A percentile compares a stretch with the other conserved stretches of the same genome.
Evolutionary conservation across 2,329 filamentous ascomycete genomes (phyloP).

Genomic region (Hypoxylon sp.): DNA sequence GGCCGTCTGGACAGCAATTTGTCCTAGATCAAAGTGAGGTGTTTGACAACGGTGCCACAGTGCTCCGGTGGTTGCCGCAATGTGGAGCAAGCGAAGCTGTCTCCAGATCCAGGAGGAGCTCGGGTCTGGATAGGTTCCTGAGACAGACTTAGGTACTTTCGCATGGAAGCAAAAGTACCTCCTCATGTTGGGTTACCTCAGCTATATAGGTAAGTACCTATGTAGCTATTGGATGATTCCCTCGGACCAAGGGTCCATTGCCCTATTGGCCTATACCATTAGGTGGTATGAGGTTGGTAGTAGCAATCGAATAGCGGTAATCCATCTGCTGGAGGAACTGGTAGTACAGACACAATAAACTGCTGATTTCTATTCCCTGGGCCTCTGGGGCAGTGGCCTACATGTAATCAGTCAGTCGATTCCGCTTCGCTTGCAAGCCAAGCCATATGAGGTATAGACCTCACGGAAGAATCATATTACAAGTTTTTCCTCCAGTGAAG

Average conservation of each 20-base stretch:
- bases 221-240: background rate
- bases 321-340: constrained; percentile 22
- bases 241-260: constrained; percentile 30
- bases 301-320: constrained; percentile 17
- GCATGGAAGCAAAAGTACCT: constrained; percentile 5
- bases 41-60: constrained; percentile 20
- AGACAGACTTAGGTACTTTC: constrained; percentile 29
- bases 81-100: constrained; percentile 30
- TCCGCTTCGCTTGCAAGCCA: constrained; percentile 37
- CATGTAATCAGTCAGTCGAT: constrained; percentile 34
- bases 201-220: constrained; percentile 6
- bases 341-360: constrained; percentile 12
- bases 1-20: constrained; percentile 19
- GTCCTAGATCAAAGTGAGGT: constrained; percentile 14
- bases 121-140: constrained; percentile 39
- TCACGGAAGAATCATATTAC: constrained; percentile 38
- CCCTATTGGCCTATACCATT: constrained; percentile 17
- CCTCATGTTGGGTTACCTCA: constrained; percentile 3
- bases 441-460: constrained; percentile 33
- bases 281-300: constrained; percentile 35
- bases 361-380: constrained; percentile 31
- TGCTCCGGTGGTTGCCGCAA: constrained; percentile 29
- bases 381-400: constrained; percentile 35
- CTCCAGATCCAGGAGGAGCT: constrained; percentile 30
- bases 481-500: constrained; percentile 47